Base-by-base conservation (phyloP, 352 stramenopile genomes). In the Phytophthora constricta region DNA sequence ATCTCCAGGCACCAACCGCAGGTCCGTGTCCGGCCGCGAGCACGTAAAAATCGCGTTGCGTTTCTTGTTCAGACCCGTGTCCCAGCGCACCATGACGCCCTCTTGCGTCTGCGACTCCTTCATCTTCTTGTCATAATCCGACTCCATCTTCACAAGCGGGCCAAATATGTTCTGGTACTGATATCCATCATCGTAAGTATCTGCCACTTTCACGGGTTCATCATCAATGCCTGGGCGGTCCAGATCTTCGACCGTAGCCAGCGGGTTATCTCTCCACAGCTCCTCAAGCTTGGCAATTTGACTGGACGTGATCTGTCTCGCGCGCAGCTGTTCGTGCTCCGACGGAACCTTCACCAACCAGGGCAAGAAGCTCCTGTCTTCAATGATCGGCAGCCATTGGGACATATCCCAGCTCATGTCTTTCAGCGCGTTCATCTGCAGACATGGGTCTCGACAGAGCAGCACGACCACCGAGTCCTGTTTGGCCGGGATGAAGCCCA, bases 121-220 rank as follows among this genome's bases (percentile, higher is more conserved):
- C 84, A 99, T 99, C 74, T 98, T 97, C 74, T 98, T 98, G 84
- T 99, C 98, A 64, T 99, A 99, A 80, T 99, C 97, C 5, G 97
- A 98, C 82, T 99, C 98, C 79, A 99, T 97, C 78, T 99, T 99
- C n/a, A 99, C 97, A 11, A 99, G 76, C 11, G 98, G 98, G 4
- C 94, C 97, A 62, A 99, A 93, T 47, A 99, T 94, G 79, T 99
- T 99, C 78, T 99, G 97, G 83, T 99, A 99, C 82, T 99, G 97
- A 76, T 99, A 99, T 23, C 97, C 98, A 73, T 99, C 97, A 57
- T 99, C 96, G 72, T 99, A 99, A 31, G 91, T 89, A 17, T 94
- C 68, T 28, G 93, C 67, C 0, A 99, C 97, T 1, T 90, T 77
- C 16, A 85, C 80, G 0, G 91, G 87, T 47, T 96, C 90, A 37